These are phyloP conservation scores for Periconia sp. DNA, from an alignment of 2,329 filamentous ascomycete genomes.

Conservation along the genomic window DNA sequence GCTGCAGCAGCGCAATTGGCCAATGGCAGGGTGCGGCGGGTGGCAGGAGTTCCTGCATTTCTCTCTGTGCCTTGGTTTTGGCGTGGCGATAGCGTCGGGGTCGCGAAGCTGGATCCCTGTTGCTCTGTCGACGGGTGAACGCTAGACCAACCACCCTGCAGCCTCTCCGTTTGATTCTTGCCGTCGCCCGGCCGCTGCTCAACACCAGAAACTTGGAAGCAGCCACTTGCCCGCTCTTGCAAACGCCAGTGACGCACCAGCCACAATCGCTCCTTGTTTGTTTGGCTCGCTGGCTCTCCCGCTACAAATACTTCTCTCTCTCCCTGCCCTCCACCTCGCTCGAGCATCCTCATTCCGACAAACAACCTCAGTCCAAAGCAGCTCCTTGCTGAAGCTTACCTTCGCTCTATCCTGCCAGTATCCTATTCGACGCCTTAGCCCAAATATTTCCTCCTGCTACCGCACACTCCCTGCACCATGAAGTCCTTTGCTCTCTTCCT, in stretches of 20 bases:
- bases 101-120: conserved; percentile 24
- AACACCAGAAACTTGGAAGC: conserved; percentile 14
- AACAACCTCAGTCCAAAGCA: conserved; percentile 2
- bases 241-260: conserved; percentile 7
- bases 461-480: conserved; percentile 35
- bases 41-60: conserved; percentile 10
- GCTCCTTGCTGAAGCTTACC: conserved; percentile 8
- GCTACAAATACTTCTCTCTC: conserved; percentile 23
- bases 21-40: conserved; percentile 2
- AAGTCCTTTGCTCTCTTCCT: conserved; percentile 48
- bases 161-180: not conserved
- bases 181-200: conserved; percentile 1
- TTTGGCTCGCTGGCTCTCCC: too few species aligned
- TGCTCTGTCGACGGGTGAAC: not conserved
- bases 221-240: conserved; percentile 2
- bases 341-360: conserved; percentile 12
- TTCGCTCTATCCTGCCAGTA: conserved; percentile 14
- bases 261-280: conserved; percentile 10
- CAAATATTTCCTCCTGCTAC: conserved; percentile 20
- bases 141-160: not conserved
- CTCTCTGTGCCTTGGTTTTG: conserved; percentile 8
- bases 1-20: conserved; percentile 3
- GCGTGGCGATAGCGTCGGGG: conserved; percentile 1
- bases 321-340: conserved; percentile 7
- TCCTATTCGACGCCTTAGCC: conserved; percentile 26